Evolutionary conservation across 345 rosid species (phyloP).

Genomic region (Laguncularia racemosa): DNA sequence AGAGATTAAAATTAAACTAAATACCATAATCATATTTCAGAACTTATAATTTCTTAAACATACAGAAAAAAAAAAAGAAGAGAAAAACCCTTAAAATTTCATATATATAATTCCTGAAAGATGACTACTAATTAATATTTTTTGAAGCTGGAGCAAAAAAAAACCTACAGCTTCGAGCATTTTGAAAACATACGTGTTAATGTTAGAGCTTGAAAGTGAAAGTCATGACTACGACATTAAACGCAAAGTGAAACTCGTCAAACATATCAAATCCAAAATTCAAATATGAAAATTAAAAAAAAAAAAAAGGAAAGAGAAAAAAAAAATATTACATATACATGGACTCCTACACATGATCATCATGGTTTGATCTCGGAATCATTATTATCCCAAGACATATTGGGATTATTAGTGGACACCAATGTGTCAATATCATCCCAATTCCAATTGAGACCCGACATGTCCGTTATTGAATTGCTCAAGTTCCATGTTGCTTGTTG

Average conservation of each 20-base stretch:
- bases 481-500: constrained; percentile 9
- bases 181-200: constrained; percentile 8
- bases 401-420: constrained; percentile 33
- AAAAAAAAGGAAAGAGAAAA: constrained; percentile 1
- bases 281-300: constrained; percentile 1
- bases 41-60: too few relatives aligned
- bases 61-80: too few relatives aligned
- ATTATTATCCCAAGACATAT: constrained; percentile 31
- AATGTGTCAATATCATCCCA: constrained; percentile 53
- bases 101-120: background rate
- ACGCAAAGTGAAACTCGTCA: constrained; percentile 4
- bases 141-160: constrained; percentile 22
- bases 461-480: constrained; percentile 19
- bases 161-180: constrained; percentile 22
- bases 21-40: too few relatives aligned
- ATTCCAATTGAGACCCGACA: constrained; percentile 31
- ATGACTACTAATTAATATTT: constrained; percentile 5
- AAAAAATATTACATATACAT: constrained; percentile 1
- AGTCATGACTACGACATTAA: background rate
- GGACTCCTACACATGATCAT: constrained; percentile 6
- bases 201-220: constrained; percentile 9
- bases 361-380: constrained; percentile 43
- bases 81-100: too few relatives aligned
- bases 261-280: constrained; percentile 1
- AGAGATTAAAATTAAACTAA: too few relatives aligned